Evolutionary conservation across 495 filamentous ascomycete genomes (phyloP), one percentile per base, ranked within the genome.

Genomic region (Elasticomyces elasticus): DNA sequence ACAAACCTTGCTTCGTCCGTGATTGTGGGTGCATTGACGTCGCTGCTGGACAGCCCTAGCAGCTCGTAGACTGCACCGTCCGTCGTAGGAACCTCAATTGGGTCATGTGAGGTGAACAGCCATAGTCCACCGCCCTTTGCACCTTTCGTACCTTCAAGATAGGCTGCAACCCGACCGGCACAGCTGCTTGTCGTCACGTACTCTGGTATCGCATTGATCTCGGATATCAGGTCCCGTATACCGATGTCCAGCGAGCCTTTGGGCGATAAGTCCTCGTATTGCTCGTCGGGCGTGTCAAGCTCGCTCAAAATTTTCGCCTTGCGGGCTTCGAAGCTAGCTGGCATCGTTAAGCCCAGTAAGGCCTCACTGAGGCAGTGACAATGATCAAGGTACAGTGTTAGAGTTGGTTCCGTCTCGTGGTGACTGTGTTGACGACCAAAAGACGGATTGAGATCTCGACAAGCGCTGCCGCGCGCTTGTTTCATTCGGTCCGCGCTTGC

Each of bases 141-240:
- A 0, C 86, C 88, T 48, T 69, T 73, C 62, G 53, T 66, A 25
- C 70, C 89, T 71, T 95, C 91, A 1, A 89, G 69, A 67, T 91
- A 95, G 15, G 95, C 85, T 58, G 82, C 87, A 27, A 89, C 77
- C 26, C 89, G 73, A 31, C 90, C 90, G 11, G 89, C 81, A 63
- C 90, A 95, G 65, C 86, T 94, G 67, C 90, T 95, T 12, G 89
- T 95, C 6, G 88, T 95, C 24, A 91, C 89, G 25, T 88, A 72
- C 28, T 83, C 85, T 9, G 79, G 76, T n/a, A 77, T 41, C 1
- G 60, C 67, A 69, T 96, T 95, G 62, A 95, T 80, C 52, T 81
- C 79, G 40, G 71, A 72, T 43, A 97, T 86, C 50, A 95, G 69
- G 15, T 79, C 73, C n/a, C 79, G 75, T 50, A 95, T 87, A 1